Evolutionary conservation across 345 rosid genomes (phyloP).

Genomic region (Populus davidiana): DNA sequence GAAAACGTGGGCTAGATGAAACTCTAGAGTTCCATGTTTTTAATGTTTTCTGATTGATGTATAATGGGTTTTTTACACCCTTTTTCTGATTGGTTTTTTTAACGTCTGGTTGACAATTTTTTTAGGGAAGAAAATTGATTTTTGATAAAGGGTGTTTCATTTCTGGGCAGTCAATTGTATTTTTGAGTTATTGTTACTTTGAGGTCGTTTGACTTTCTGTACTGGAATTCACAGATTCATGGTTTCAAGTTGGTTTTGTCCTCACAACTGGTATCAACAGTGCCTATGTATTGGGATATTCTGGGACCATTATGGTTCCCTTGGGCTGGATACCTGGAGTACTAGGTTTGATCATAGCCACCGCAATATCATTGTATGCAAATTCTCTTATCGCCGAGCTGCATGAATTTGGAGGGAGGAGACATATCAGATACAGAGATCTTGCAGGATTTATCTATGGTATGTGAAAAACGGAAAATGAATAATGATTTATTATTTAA

Average conservation of each 20-base stretch:
- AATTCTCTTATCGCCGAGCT: conserved; percentile 77
- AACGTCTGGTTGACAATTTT: neutral
- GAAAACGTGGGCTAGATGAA: neutral
- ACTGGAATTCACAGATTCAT: conserved; percentile 61
- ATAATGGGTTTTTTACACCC: neutral
- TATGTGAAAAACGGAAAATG: conserved; percentile 13
- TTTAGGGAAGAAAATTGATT: neutral
- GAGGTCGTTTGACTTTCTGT: neutral
- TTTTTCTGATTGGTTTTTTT: neutral
- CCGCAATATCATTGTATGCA: conserved; percentile 69
- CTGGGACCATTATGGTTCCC: conserved; percentile 86
- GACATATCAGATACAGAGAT: conserved; percentile 93
- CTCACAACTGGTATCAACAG: conserved; percentile 88
- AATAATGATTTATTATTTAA: neutral
- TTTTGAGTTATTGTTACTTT: neutral
- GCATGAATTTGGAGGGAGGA: conserved; percentile 78
- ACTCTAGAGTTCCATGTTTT: neutral
- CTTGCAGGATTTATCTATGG: conserved; percentile 81
- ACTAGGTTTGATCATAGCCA: conserved; percentile 60
- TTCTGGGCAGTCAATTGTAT: neutral
- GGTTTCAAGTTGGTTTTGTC: conserved; percentile 82
- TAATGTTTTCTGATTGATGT: neutral
- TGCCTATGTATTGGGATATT: conserved; percentile 83
- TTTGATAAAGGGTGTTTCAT: neutral
- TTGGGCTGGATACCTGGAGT: conserved; percentile 85